phyloP scores from a whole-genome alignment of 129 eudicot species.

The Silybum marianum region DNA sequence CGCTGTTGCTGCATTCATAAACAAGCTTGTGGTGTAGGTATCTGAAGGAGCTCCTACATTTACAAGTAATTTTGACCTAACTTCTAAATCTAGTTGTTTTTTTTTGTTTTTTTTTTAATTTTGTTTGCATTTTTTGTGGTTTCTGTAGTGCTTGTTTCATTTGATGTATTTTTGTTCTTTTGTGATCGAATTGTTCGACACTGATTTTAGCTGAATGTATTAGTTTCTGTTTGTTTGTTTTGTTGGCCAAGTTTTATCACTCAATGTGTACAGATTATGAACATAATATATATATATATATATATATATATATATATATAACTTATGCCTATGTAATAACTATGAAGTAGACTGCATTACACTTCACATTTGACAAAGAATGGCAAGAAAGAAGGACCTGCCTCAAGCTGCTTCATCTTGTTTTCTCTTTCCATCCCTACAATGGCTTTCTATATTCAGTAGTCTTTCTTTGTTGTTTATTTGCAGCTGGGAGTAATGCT shows the following conservation, averaged over 20 bases:
- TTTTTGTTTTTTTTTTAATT: neutral
- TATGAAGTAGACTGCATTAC: neutral
- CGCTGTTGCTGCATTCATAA: neutral
- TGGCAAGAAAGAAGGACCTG: neutral
- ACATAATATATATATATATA: neutral
- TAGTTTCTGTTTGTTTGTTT: neutral
- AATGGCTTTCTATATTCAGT: neutral
- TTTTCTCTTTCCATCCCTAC: neutral
- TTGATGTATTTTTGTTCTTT: neutral
- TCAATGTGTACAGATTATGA: neutral
- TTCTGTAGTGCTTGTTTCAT: slow-evolving; percentile 3
- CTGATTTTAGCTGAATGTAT: neutral
- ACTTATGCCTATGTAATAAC: neutral
- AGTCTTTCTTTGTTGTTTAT: neutral
- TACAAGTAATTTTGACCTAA: neutral
- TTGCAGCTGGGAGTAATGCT: neutral
- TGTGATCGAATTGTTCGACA: neutral
- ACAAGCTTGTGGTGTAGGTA: neutral
- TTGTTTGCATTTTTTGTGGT: neutral
- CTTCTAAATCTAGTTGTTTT: neutral
- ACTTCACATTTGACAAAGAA: neutral
- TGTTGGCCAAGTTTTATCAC: neutral
- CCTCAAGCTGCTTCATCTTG: neutral
- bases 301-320: neutral
- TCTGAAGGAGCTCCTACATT: neutral